phyloP scores from a whole-genome alignment of 2,329 filamentous ascomycete species.

The Onygenales sp. region DNA sequence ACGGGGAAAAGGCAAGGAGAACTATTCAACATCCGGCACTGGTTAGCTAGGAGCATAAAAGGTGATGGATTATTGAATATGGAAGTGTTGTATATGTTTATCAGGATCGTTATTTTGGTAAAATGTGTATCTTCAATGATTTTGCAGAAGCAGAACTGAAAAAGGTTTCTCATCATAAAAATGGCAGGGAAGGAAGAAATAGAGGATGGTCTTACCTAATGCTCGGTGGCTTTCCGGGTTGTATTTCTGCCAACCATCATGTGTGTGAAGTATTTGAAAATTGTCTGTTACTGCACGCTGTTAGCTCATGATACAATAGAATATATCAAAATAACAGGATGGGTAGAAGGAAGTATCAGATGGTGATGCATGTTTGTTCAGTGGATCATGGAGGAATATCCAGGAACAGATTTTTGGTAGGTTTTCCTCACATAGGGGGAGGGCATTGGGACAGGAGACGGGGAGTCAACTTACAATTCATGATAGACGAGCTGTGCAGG shows the following conservation, averaged over 20 bases:
- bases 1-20: not conserved
- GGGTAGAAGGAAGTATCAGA: constrained; percentile 32
- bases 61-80: not conserved
- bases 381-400: constrained; percentile 46
- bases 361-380: constrained; percentile 54
- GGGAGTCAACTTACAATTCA: not conserved
- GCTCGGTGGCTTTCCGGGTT: too few species aligned
- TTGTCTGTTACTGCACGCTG: not conserved
- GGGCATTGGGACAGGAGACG: too few species aligned
- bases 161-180: constrained; percentile 41
- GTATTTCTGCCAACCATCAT: too few species aligned
- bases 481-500: not conserved
- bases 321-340: constrained; percentile 9
- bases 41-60: not conserved
- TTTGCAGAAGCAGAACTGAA: constrained; percentile 58
- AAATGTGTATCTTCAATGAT: constrained; percentile 47
- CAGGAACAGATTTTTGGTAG: constrained; percentile 44
- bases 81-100: constrained; percentile 9
- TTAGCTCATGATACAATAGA: constrained; percentile 4
- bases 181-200: constrained; percentile 3
- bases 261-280: not conserved
- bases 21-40: not conserved
- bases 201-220: not conserved
- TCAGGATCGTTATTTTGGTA: constrained; percentile 46
- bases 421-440: constrained; percentile 40